These are phyloP conservation scores for Fusarium sp. DNA, from an alignment of 2,329 filamentous ascomycete genomes.

Conservation along the genomic window DNA sequence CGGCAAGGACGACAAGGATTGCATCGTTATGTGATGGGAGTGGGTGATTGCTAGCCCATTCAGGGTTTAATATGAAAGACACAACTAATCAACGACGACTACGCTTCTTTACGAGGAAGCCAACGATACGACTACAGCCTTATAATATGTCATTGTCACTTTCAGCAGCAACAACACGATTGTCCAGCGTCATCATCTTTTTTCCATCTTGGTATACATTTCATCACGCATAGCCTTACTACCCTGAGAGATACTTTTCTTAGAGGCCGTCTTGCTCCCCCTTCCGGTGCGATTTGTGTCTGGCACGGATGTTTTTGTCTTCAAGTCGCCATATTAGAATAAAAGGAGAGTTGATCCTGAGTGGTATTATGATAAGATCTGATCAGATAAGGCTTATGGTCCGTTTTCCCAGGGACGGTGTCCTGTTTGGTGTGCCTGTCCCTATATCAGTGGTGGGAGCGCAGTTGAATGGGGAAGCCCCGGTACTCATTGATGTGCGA, in stretches of 20 bases:
- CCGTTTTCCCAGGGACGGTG: background rate
- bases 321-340: slow-evolving; percentile 29
- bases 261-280: slow-evolving; percentile 23
- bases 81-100: slow-evolving; percentile 43
- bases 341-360: slow-evolving; percentile 8
- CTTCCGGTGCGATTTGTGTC: slow-evolving; percentile 23
- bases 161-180: slow-evolving; percentile 12
- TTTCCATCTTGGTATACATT: slow-evolving; percentile 39
- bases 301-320: slow-evolving; percentile 23
- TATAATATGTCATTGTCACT: background rate
- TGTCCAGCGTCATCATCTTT: slow-evolving; percentile 18
- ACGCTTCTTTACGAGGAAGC: slow-evolving; percentile 10
- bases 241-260: background rate
- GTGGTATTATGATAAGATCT: slow-evolving; percentile 13
- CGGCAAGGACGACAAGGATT: slow-evolving; percentile 67
- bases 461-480: background rate
- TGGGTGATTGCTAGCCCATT: slow-evolving; percentile 10
- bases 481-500: slow-evolving; percentile 10
- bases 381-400: slow-evolving; percentile 9
- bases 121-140: slow-evolving; percentile 12
- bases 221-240: slow-evolving; percentile 30
- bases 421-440: background rate
- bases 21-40: slow-evolving; percentile 65
- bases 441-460: background rate
- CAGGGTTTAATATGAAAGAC: slow-evolving; percentile 25